Conservation (phyloP, 768 basidiomycete species). For the Pisolithus marmoratus region DNA sequence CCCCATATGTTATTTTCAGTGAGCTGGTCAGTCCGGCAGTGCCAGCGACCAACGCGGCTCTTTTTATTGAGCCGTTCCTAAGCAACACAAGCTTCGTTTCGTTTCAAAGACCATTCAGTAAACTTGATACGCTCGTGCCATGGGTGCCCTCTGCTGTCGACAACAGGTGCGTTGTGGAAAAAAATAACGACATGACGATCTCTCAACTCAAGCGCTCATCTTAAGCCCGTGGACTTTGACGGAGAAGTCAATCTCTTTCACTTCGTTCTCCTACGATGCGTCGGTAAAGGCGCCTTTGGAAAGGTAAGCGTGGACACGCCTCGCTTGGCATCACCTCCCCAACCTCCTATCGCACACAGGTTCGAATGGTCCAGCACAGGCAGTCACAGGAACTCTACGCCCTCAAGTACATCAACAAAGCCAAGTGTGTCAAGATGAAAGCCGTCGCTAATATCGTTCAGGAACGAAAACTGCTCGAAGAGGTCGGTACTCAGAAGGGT, state of each 20-base stretch:
- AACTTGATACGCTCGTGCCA: background rate
- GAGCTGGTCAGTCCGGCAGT: background rate
- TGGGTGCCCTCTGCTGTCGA: slow-evolving; percentile 86
- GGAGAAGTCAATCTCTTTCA: slow-evolving; percentile 96
- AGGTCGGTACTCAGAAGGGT: slow-evolving; percentile 45
- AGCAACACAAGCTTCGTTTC: too few species aligned
- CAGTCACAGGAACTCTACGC: slow-evolving; percentile 96
- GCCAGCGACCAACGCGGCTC: background rate
- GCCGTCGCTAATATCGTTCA: slow-evolving; percentile 97
- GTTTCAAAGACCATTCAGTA: too few species aligned
- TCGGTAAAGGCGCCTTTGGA: slow-evolving; percentile 99
- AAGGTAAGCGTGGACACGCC: slow-evolving; percentile 51
- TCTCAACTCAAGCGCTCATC: background rate
- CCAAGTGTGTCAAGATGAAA: slow-evolving; percentile 97
- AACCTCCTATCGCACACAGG: slow-evolving; percentile 44
- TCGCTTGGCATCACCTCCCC: slow-evolving; percentile 7
- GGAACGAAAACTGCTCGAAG: slow-evolving; percentile 90
- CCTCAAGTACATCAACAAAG: slow-evolving; percentile 98
- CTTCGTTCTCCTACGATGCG: slow-evolving; percentile 88
- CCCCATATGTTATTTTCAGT: too few species aligned
- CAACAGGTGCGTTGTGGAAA: slow-evolving; percentile 49
- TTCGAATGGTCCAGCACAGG: slow-evolving; percentile 98
- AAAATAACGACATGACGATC: background rate
- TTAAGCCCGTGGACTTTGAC: slow-evolving; percentile 89
- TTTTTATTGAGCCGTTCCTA: too few species aligned